Base-by-base conservation (phyloP, 2,329 filamentous ascomycete genomes). In the Amesomyces nigricolor region DNA sequence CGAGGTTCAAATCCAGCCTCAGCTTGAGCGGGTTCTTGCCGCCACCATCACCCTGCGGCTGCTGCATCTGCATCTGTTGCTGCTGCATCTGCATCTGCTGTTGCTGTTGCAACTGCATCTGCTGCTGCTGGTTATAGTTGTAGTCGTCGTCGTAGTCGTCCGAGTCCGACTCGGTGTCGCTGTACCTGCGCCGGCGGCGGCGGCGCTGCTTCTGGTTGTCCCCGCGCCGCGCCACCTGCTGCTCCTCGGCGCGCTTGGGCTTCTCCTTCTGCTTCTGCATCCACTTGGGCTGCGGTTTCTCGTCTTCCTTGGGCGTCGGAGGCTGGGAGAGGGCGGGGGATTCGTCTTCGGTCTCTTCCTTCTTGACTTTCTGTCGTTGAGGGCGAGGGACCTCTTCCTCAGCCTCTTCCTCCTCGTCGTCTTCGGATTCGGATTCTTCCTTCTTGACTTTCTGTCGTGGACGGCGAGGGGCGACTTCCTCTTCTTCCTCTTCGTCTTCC, bases 1-100 rank as follows among this genome's bases (percentile, higher is more conserved):
- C 88, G 51, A 91, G 72, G 70, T 91, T 91, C 53, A 90, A 74
- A 67, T 91, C 87, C 32, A 90, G 71, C 54, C 83, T 77, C 67
- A 91, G 71, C 68, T 85, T 85, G 67, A 90, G 70, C 22, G 86
- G 84, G 63, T 88, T 85, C 60, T 81, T 72, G 60, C 65, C 63
- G 60, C 72, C 72, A 63, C 65, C 64, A 63, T 62, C 63, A 71
- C 68, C 64, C 61, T 68, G 51, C 65, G 71, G 57, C 66, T 62
- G 44, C 40, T 63, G 60, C 54, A 66, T 65, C 48, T 62, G 58
- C 61, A 61, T 57, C 51, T 58, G 58, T 14, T 60, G 54, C 47
- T 63, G 60, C 54, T 70, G 51, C 44, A 66, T 65, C 44, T 60
- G 54, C 62, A 60, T 58, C 53, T 60, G 60, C 26, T 55, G 53